phyloP scores from a whole-genome alignment of 331 rosid genomes.

The Ulmus americana region DNA sequence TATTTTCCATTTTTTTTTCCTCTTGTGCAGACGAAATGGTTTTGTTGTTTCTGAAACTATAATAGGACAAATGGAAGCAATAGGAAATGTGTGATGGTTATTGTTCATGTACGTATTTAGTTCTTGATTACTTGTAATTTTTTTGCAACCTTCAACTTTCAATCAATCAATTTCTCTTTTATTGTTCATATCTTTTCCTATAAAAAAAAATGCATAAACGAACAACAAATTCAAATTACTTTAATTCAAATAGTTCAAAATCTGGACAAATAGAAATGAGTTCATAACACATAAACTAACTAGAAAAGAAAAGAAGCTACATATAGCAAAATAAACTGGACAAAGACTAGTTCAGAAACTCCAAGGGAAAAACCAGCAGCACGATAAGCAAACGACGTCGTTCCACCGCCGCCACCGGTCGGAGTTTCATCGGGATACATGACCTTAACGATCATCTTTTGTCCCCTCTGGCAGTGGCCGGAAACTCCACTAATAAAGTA shows the following conservation, averaged over 20 bases:
- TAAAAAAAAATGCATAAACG: no score
- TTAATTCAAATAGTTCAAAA: no score
- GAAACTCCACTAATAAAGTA: slow-evolving; percentile 77
- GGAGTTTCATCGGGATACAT: slow-evolving; percentile 32
- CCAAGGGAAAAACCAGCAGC: slow-evolving; percentile 16
- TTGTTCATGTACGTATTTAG: not conserved
- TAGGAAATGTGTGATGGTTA: slow-evolving; percentile 6
- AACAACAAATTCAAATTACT: no score
- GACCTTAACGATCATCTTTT: slow-evolving; percentile 57
- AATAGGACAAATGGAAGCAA: slow-evolving; percentile 1
- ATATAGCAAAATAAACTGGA: slow-evolving; percentile 26
- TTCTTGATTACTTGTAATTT: not conserved
- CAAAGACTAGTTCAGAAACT: slow-evolving; percentile 24
- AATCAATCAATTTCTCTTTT: not conserved
- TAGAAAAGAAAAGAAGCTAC: slow-evolving; percentile 30
- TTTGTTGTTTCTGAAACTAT: slow-evolving; percentile 47
- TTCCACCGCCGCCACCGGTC: not conserved
- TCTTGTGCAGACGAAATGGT: slow-evolving; percentile 43
- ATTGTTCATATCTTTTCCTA: not conserved
- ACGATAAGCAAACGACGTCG: slow-evolving; percentile 29
- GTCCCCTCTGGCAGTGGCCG: slow-evolving; percentile 60
- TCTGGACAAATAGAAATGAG: no score
- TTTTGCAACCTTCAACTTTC: not conserved
- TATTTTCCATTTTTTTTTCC: not conserved
- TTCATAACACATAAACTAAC: not conserved